Evolutionary conservation across 305 asterid species (phyloP), one percentile per base, ranked within the genome.

Genomic region (Plantago lanceolata): DNA sequence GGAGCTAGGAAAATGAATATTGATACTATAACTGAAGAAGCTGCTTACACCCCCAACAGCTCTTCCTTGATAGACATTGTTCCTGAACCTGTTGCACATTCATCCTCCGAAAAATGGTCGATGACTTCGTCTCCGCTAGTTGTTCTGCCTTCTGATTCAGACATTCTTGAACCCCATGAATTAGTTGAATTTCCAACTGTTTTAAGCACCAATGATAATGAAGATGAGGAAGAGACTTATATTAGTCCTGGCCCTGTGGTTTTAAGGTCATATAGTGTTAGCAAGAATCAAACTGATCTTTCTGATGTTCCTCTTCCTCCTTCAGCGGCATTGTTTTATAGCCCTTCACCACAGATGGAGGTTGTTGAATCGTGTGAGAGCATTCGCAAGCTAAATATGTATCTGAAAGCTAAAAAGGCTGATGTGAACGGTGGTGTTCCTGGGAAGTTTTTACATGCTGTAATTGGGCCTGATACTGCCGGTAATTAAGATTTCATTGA

Each of bases 361-460:
- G 64, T 85, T 60, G 76, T 73, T 54, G 85, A 81, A 71, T 33
- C 40, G 5, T 33, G 6, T 5, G 6, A 33, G 9, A 7, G 40
- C 5, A 72, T 85, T 70, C 18, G 50, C 66, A 87, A 73, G 75
- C 71, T 90, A 69, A 90, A 90, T 69, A 65, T 17, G 71, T 85
- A 82, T 70, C 83, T 90, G 56, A 82, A 77, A 75, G 82, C 78
- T 75, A 81, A 71, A 64, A 84, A 78, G 73, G 79, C 69, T 61
- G 85, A 81, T 19, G 83, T 87, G 54, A 82, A 69, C 65, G 79
- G 85, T 54, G 94, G 95, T 60, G 85, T 81, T 59, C 95, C 96
- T 35, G 93, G 94, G 66, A 75, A 71, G 79, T 84, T 87, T 75
- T 65, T 90, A 79, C 97, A 74, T 63, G 97, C 90, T 15, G 84